Evolutionary conservation across 768 basidiomycete species (phyloP), one percentile per base, ranked within the genome.

Genomic region (Leccinum truebloodii): DNA sequence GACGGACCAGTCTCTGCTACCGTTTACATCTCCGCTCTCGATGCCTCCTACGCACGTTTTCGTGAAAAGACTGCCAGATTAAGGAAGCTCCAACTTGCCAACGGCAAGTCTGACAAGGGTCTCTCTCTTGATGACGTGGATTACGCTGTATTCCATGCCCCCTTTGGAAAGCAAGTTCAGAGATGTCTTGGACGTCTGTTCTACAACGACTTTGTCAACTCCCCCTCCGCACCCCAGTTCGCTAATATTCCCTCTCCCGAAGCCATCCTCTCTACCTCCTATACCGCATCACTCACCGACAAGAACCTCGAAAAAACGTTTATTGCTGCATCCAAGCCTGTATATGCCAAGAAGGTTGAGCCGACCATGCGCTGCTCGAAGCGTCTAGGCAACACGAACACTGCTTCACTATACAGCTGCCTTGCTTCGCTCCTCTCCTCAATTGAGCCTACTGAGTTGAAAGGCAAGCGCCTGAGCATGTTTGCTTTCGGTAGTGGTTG

Each of bases 361-460:
- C 91, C 94, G 8, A 83, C 81, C 26, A 95, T 96, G 86, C 86
- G 87, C 58, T 90, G 89, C 79, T 94, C 95, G 28, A 85, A 86
- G 71, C 88, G 95, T 50, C 86, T 96, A 65, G 97, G 97, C 14
- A 98, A 99, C 86, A 96, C 95, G 90, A 98, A 99, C 83, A 96
- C 97, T 13, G 97, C 90, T 14, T 95, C 94, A 16, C 81, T 99
- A 12, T 98, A 95, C 73, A 95, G 94, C 50, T 95, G 94, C 66
- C 86, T 99, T 61, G 91, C 95, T 41, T 94, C 92, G 8, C 80
- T 98, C 30, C 71, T 99, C 48, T 84, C 90, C 50, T 81, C 81
- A 26, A 84, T 92, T 41, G 85, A 87, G 67, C 87, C 92, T 9
- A 75, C 83, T 7, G 81, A 86, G 65, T 80, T 95, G 57, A 76